Evolutionary conservation across 805 yeast genomes (phyloP).

Genomic region (Hermanozyma aechmeae): DNA sequence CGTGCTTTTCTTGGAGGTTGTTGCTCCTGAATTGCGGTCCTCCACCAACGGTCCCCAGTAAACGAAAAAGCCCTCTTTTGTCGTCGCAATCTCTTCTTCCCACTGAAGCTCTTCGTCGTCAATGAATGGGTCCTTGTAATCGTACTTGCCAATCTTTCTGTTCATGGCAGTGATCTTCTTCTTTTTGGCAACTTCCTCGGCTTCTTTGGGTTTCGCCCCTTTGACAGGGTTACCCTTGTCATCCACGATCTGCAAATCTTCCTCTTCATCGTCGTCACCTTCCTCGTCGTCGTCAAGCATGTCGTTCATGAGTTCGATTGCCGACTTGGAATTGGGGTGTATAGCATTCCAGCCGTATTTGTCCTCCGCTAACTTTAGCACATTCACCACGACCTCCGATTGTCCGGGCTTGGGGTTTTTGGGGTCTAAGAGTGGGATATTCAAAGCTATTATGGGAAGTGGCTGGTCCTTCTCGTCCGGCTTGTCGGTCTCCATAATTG

Average conservation of each 20-base stretch:
- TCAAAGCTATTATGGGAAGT: slow-evolving; percentile 48
- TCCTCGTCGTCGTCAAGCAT: slow-evolving; percentile 40
- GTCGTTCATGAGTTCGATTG: slow-evolving; percentile 43
- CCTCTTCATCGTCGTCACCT: slow-evolving; percentile 38
- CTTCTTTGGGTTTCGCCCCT: slow-evolving; percentile 5
- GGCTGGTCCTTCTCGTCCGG: slow-evolving; percentile 7
- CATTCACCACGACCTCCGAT: slow-evolving; percentile 60
- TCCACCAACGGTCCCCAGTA: slow-evolving; percentile 87
- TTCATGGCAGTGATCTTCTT: slow-evolving; percentile 36
- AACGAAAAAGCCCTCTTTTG: slow-evolving; percentile 93
- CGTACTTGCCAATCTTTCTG: slow-evolving; percentile 84
- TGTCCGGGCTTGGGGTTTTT: slow-evolving; percentile 46
- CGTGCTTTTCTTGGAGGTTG: slow-evolving; percentile 17
- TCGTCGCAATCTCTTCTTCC: slow-evolving; percentile 90
- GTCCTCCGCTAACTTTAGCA: slow-evolving; percentile 66
- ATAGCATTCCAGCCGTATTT: slow-evolving; percentile 72
- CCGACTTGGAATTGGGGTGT: slow-evolving; percentile 58
- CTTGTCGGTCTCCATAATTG: slow-evolving; percentile 4
- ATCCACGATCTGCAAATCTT: slow-evolving; percentile 14
- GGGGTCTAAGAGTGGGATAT: slow-evolving; percentile 41
- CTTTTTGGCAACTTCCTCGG: slow-evolving; percentile 3
- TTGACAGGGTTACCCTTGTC: slow-evolving; percentile 4
- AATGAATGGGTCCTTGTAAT: slow-evolving; percentile 87
- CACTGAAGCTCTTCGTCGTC: slow-evolving; percentile 88
- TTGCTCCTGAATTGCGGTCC: slow-evolving; percentile 16